A percentile compares a stretch with the other conserved stretches of the same genome.
Evolutionary conservation across 73 alveolate genomes (phyloP).

Genomic region (Tetrahymena thermophila): DNA sequence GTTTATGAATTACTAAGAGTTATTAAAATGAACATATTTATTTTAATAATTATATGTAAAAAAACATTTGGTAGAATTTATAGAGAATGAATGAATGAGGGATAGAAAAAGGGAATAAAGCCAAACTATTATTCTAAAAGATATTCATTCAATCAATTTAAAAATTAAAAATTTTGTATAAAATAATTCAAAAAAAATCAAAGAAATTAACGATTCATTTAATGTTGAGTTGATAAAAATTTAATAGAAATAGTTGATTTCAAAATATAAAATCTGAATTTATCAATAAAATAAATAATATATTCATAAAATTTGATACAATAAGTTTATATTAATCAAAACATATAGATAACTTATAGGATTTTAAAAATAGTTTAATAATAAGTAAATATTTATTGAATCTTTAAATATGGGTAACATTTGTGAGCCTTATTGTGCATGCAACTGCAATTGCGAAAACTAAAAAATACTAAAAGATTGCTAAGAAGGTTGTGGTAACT

Average conservation of each 20-base stretch:
- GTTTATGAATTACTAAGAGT: too few species aligned
- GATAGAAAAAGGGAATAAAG: neutral
- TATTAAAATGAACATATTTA: too few species aligned
- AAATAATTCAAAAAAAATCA: neutral
- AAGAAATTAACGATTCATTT: neutral
- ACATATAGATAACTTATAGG: neutral
- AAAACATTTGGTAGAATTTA: neutral
- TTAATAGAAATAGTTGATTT: neutral
- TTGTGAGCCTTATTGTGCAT: neutral
- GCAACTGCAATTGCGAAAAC: neutral
- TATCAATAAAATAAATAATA: neutral
- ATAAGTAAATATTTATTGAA: neutral
- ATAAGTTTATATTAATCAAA: neutral
- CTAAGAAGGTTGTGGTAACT: neutral
- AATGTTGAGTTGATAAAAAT: neutral
- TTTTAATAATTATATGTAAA: too few species aligned
- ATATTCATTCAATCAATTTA: neutral
- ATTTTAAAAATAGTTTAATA: neutral
- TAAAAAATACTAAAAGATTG: neutral
- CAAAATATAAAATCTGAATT: neutral
- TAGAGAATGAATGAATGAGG: neutral
- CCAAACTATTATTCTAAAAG: neutral
- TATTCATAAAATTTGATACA: neutral
- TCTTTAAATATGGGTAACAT: neutral
- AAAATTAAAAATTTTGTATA: neutral